Percentiles rank a stretch among this genome's conserved stretches.
Conservation (phyloP, 108 stramenopile genomes). For the Nitzschia putrida region DNA sequence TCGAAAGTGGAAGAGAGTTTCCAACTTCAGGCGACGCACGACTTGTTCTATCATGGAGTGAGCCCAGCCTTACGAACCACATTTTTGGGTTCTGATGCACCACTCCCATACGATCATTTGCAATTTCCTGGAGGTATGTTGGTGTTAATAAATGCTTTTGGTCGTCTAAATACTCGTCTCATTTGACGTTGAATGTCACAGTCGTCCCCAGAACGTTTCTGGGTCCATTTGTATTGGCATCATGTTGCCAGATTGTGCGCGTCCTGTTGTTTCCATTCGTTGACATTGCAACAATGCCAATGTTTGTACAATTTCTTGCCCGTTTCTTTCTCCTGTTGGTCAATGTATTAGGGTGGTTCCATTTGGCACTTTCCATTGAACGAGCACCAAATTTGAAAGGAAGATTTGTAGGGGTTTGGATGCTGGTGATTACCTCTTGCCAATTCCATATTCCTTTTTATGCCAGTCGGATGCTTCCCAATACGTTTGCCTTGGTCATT, state of each 20-base stretch:
- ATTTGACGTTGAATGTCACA: neutral
- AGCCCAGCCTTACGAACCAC: constrained; percentile 39
- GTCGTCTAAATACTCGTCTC: neutral
- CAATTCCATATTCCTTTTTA: constrained; percentile 98
- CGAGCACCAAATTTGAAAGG: constrained; percentile 7
- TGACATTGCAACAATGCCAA: constrained; percentile 53
- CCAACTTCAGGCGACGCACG: constrained; percentile 95
- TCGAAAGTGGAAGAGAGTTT: constrained; percentile 99
- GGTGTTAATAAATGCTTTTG: neutral
- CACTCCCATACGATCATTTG: constrained; percentile 72
- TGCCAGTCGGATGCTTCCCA: constrained; percentile 92
- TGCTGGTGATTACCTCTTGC: constrained; percentile 70
- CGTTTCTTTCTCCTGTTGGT: constrained; percentile 56
- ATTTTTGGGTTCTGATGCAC: constrained; percentile 2
- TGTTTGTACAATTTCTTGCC: constrained; percentile 65
- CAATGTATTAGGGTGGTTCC: constrained; percentile 57
- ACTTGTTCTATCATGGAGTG: constrained; percentile 79
- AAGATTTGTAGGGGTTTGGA: constrained; percentile 40
- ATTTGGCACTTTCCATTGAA: constrained; percentile 54
- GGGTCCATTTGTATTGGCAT: constrained; percentile 64
- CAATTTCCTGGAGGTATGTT: constrained; percentile 51
- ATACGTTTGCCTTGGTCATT: constrained; percentile 90
- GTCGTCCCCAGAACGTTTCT: constrained; percentile 85
- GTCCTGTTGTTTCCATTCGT: constrained; percentile 40
- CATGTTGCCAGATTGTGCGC: constrained; percentile 43